Conservation (phyloP, 2,329 filamentous ascomycete genomes). For the Cytospora leucostoma region DNA sequence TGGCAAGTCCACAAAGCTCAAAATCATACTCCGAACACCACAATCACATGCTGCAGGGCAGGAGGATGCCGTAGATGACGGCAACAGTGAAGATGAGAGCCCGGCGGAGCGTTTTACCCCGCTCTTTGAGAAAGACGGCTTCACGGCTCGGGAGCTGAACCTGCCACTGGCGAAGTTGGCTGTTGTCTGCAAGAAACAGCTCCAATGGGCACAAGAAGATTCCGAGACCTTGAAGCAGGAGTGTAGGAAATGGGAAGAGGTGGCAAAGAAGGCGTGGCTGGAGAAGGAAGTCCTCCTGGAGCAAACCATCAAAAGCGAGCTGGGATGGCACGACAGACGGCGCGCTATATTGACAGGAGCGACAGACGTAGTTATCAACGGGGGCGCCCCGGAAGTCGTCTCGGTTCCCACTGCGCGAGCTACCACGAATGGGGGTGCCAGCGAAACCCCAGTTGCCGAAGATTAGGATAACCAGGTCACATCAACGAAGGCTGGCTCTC, state of each 20-base stretch:
- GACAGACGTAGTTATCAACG: constrained; percentile 46
- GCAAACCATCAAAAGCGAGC: constrained; percentile 68
- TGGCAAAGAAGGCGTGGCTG: constrained; percentile 72
- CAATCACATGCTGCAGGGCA: constrained; percentile 60
- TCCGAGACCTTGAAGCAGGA: constrained; percentile 64
- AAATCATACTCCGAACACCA: constrained; percentile 65
- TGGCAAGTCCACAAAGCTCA: constrained; percentile 55
- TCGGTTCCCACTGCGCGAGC: constrained; percentile 3
- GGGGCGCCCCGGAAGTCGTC: constrained; percentile 17
- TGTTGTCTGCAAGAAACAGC: constrained; percentile 68
- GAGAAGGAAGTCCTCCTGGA: constrained; percentile 80
- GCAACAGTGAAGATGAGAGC: constrained; percentile 54
- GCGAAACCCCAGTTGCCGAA: constrained; percentile 5
- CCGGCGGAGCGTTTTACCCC: constrained; percentile 61
- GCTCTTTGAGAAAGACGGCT: constrained; percentile 59
- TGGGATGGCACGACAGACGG: constrained; percentile 63
- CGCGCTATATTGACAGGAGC: constrained; percentile 54
- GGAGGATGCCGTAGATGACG: constrained; percentile 51
- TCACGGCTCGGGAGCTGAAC: constrained; percentile 64
- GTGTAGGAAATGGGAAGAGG: constrained; percentile 65
- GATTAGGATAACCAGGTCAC: constrained; percentile 1
- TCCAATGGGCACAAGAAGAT: constrained; percentile 72
- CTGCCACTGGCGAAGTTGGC: constrained; percentile 62
- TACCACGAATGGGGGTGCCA: constrained; percentile 14
- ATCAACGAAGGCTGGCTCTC: not conserved